Conservation (phyloP, 2,329 filamentous ascomycete genomes). For the Cadophora sp. region DNA sequence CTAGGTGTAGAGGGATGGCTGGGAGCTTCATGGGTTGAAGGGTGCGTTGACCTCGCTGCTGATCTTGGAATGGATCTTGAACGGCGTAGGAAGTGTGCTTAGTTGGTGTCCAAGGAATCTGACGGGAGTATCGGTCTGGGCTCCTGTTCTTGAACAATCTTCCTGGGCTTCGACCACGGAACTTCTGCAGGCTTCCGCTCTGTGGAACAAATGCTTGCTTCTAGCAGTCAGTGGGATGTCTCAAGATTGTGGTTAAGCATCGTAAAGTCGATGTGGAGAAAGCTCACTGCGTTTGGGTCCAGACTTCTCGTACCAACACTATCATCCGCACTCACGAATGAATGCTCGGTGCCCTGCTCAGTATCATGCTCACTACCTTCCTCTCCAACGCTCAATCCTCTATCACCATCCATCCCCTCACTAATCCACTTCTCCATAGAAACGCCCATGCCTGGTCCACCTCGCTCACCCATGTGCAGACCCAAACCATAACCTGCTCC, state of each 20-base stretch:
- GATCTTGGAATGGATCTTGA: background rate
- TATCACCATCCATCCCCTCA: slow-evolving; percentile 4
- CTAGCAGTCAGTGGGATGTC: background rate
- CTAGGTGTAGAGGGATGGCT: background rate
- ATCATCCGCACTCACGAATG: background rate
- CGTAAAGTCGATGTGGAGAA: background rate
- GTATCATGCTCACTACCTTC: background rate
- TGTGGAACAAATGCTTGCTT: slow-evolving; percentile 14
- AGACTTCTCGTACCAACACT: background rate
- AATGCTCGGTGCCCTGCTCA: background rate
- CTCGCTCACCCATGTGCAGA: background rate
- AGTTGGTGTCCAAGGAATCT: background rate
- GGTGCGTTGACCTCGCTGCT: no score
- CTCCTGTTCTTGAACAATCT: background rate
- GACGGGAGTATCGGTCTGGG: background rate
- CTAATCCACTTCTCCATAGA: slow-evolving; percentile 19
- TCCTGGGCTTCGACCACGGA: background rate
- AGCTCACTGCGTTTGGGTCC: slow-evolving; percentile 6
- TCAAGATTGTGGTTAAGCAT: background rate
- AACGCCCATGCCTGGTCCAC: slow-evolving; percentile 8
- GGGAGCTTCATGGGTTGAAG: background rate
- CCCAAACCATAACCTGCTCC: background rate
- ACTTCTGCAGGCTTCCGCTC: background rate
- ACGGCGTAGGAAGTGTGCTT: background rate
- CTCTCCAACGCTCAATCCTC: background rate